phyloP scores from a whole-genome alignment of 805 yeast genomes.

The Ascoidea rubescens region DNA sequence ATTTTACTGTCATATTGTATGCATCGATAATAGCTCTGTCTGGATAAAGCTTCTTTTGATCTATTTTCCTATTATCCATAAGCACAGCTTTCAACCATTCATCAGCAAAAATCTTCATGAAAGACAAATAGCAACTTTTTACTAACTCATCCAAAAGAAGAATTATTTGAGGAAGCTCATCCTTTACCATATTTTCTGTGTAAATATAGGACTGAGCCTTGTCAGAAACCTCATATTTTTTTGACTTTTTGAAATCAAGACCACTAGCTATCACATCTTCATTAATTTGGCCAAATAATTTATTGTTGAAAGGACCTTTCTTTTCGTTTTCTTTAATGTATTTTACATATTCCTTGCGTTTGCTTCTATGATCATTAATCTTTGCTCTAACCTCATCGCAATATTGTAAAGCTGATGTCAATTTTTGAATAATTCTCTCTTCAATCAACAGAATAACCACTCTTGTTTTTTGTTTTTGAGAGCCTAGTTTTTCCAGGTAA shows the following conservation, averaged over 20 bases:
- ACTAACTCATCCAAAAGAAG: background rate
- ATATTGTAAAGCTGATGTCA: background rate
- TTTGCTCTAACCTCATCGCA: background rate
- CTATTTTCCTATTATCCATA: background rate
- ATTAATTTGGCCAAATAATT: no score
- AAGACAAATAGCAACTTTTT: background rate
- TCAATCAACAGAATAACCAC: background rate
- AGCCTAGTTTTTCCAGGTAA: background rate
- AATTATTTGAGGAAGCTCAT: background rate
- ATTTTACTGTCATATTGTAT: background rate
- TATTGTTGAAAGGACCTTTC: background rate
- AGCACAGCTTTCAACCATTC: background rate
- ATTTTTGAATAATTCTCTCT: background rate
- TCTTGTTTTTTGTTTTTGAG: background rate
- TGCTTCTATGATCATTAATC: background rate
- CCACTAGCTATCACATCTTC: no score
- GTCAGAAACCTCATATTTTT: no score
- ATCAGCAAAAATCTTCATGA: background rate
- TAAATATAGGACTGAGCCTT: background rate
- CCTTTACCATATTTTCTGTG: background rate
- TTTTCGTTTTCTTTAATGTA: background rate
- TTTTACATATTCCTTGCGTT: background rate
- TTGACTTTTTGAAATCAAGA: no score
- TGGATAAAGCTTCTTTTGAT: background rate
- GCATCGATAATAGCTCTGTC: background rate